These are phyloP conservation scores for Mariannaea elegans DNA, from an alignment of 2,329 filamentous ascomycete species.

Conservation along the genomic window DNA sequence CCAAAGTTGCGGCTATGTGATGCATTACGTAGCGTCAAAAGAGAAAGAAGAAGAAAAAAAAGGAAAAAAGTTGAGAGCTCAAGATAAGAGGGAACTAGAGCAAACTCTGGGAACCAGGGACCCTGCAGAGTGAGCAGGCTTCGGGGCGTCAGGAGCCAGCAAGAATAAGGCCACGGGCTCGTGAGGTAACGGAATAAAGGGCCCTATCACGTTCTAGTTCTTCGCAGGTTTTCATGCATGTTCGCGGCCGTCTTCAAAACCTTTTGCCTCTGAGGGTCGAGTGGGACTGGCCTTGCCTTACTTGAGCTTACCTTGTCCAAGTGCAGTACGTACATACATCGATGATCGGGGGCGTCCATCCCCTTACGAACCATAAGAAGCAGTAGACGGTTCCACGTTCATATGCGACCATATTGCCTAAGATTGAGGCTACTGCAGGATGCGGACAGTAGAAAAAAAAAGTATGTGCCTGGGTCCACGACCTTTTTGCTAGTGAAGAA, in stretches of 20 bases:
- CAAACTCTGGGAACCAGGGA: constrained; percentile 12
- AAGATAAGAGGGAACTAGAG: constrained; percentile 13
- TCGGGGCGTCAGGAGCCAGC: constrained; percentile 5
- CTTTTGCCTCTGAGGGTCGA: constrained; percentile 21
- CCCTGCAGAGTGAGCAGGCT: constrained; percentile 20
- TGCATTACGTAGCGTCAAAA: not conserved
- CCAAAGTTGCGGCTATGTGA: constrained; percentile 18
- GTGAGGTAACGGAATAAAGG: constrained; percentile 29
- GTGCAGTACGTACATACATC: constrained; percentile 24
- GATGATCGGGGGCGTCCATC: not conserved
- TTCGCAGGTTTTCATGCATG: constrained; percentile 36
- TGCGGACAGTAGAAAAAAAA: constrained; percentile 23
- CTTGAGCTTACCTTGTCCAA: constrained; percentile 16
- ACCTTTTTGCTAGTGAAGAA: constrained; percentile 16
- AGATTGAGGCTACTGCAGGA: constrained; percentile 36
- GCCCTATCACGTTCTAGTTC: constrained; percentile 32
- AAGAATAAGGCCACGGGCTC: constrained; percentile 28
- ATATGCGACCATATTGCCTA: constrained; percentile 28
- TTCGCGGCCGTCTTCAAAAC: constrained; percentile 17
- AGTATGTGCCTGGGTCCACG: constrained; percentile 12
- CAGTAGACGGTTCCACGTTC: constrained; percentile 25
- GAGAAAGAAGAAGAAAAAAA: constrained; percentile 6
- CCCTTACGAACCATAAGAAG: not conserved
- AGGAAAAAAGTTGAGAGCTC: not conserved
- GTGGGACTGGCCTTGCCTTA: constrained; percentile 27